Evolutionary conservation across 352 stramenopile species (phyloP), one percentile per base, ranked within the genome.

Genomic region (Globisporangium spinosum): DNA sequence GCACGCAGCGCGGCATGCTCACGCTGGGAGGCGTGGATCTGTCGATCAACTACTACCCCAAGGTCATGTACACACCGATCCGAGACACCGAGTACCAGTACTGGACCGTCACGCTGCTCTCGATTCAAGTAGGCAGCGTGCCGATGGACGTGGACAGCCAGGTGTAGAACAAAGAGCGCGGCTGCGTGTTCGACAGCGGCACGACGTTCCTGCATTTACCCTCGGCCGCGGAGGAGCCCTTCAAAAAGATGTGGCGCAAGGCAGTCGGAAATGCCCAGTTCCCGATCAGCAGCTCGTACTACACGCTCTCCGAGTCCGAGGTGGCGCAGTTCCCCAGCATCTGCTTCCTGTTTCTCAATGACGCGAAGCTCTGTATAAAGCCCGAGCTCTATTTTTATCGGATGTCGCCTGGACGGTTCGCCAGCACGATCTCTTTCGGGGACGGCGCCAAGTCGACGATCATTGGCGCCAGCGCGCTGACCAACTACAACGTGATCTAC

Each of bases 11-110:
- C 20, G 97, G 97, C 1, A 82, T 86, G 20, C 89, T 99, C 71
- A 97, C 94, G 2, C 74, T 99, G 0, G 97, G 97, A 15, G 97
- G 95, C 13, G 79, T 96, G 22, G 84, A 94, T 62, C 67, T 87
- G 40, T 73, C 77, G 32, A 71, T 86, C 6, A 86, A 93, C 73
- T 85, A 72, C 9, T 82, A 72, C 6, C 81, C 76, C 20, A 78
- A 81, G 2, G 94, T 99, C 72, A 71, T 89, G 17, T 99, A 94
- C 74, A 95, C 87, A 6, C 88, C 88, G 5, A 83, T 94, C 64
- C 77, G 80, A n/a, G 65, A 79, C 61, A 92, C 82, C 0, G 80
- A 77, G 6, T 91, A 89, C 61, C 84, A 91, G 60, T 94, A 94
- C 72, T 94, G 86, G 86, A 91, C 83, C 8, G 86, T 93, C 32